Evolutionary conservation across 257 asterid species (phyloP).

Genomic region (Fraxinus pennsylvanica): DNA sequence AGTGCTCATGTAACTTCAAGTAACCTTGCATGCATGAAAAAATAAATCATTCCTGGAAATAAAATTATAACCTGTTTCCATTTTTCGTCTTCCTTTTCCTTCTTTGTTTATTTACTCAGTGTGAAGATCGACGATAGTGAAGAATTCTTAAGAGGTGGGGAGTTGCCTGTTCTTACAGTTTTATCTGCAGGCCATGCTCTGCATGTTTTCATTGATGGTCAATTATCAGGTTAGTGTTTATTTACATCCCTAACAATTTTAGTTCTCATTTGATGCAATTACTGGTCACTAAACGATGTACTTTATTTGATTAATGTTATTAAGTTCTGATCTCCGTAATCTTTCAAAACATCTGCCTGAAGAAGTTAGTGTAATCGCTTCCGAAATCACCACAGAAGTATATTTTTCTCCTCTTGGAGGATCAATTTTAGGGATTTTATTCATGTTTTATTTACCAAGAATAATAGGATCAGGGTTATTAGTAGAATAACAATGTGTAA

Average conservation of each 20-base stretch:
- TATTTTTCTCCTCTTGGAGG: not conserved
- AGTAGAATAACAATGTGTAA: not conserved
- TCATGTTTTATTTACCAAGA: not conserved
- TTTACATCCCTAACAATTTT: not conserved
- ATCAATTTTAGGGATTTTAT: not conserved
- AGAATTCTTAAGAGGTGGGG: constrained; percentile 63
- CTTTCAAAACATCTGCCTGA: not conserved
- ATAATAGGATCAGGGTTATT: not conserved
- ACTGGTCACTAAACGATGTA: not conserved
- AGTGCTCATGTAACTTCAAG: constrained; percentile 33
- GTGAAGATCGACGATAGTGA: constrained; percentile 70
- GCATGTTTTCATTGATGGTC: constrained; percentile 91
- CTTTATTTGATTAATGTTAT: not conserved
- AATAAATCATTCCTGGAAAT: not conserved
- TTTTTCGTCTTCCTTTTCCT: constrained; percentile 14
- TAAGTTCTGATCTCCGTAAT: not conserved
- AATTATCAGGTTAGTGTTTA: constrained; percentile 57
- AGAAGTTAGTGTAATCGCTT: too few relatives aligned
- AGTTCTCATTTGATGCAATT: constrained; percentile 5
- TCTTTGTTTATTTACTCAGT: constrained; percentile 39
- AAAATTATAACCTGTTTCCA: not conserved
- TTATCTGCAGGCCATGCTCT: constrained; percentile 97
- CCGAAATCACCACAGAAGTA: too few relatives aligned
- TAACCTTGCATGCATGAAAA: not conserved
- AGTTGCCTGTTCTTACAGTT: constrained; percentile 80